A percentile compares a stretch with the other conserved stretches of the same genome.
These are phyloP conservation scores for Penicillium occitanis DNA, from an alignment of 2,329 filamentous ascomycete species.

Conservation along the genomic window DNA sequence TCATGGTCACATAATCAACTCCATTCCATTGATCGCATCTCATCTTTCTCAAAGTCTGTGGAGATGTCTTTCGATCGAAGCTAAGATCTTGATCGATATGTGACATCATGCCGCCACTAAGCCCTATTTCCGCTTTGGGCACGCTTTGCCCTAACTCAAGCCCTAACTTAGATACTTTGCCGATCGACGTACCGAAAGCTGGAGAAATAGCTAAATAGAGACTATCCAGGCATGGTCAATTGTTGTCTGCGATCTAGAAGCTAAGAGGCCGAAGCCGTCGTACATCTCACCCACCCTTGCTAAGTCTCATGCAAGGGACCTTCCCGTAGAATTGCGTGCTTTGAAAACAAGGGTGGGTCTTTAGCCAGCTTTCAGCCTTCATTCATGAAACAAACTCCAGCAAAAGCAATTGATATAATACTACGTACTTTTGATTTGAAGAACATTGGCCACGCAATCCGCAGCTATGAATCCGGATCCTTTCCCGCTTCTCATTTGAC, in stretches of 20 bases:
- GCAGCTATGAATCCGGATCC: neutral
- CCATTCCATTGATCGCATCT: neutral
- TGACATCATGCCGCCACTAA: constrained; percentile 18
- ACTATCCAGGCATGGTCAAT: neutral
- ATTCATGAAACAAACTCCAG: neutral
- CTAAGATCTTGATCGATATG: neutral
- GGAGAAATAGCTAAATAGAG: neutral
- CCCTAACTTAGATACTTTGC: neutral
- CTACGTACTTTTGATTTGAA: neutral
- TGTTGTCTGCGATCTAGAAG: neutral
- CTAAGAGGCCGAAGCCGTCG: neutral
- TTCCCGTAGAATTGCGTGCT: neutral
- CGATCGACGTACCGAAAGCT: neutral
- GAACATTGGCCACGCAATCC: neutral
- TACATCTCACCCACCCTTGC: neutral
- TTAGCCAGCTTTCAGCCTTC: too few relatives aligned
- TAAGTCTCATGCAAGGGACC: neutral
- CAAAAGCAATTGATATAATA: neutral
- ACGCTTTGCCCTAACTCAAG: neutral
- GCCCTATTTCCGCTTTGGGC: constrained; percentile 7
- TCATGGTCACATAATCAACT: neutral
- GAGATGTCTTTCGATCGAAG: neutral
- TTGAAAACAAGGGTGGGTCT: neutral
- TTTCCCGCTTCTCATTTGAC: neutral
- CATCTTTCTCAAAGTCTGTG: neutral